These are phyloP conservation scores for Theileria annulata DNA, from an alignment of 169 alveolate species.

Conservation along the genomic window DNA sequence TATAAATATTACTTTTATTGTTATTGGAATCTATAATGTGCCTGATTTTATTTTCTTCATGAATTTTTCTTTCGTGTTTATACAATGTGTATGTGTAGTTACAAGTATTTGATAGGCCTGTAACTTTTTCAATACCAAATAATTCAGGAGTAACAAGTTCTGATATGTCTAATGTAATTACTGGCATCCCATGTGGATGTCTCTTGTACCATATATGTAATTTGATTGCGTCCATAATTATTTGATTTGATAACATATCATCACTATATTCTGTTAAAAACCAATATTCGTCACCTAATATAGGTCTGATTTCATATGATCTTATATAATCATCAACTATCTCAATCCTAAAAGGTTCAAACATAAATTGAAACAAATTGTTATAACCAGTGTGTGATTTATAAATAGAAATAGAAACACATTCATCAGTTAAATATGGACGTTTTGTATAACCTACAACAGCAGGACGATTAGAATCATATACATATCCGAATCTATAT, in stretches of 20 bases:
- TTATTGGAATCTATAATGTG: background rate
- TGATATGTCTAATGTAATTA: background rate
- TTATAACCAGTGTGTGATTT: too few species aligned
- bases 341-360: too few species aligned
- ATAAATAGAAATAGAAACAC: background rate
- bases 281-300: too few species aligned
- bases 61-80: background rate
- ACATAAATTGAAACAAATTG: too few species aligned
- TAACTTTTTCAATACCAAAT: background rate
- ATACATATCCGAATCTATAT: background rate
- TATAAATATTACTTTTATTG: background rate
- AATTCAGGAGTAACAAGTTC: background rate
- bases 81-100: background rate
- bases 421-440: background rate
- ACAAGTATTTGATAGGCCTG: background rate
- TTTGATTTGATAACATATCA: too few species aligned
- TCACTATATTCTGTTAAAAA: too few species aligned
- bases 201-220: too few species aligned
- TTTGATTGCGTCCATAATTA: too few species aligned
- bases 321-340: too few species aligned
- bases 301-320: too few species aligned
- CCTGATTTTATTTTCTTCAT: background rate
- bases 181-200: background rate
- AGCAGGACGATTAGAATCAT: background rate
- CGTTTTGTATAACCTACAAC: slow-evolving; percentile 1